Evolutionary conservation across 2,329 filamentous ascomycete genomes (phyloP).

Genomic region (Anthostomella pinea): DNA sequence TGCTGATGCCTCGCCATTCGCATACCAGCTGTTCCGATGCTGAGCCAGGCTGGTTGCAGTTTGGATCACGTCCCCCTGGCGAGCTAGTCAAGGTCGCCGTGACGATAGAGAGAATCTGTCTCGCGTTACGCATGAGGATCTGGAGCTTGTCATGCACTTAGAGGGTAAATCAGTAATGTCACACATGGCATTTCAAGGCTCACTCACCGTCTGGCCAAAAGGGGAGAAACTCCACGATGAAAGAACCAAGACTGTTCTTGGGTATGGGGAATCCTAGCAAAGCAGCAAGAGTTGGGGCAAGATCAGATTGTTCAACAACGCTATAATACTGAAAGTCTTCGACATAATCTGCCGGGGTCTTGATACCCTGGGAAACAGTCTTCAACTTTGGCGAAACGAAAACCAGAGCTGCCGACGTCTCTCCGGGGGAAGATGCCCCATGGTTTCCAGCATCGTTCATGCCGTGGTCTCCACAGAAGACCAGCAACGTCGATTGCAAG

Average conservation of each 20-base stretch:
- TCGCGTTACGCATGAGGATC: conserved; percentile 73
- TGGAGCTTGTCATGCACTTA: conserved; percentile 46
- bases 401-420: conserved; percentile 88
- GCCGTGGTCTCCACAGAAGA: conserved; percentile 93
- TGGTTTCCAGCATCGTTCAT: conserved; percentile 99
- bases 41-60: conserved; percentile 37
- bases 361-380: conserved; percentile 42
- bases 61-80: conserved; percentile 36
- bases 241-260: conserved; percentile 83
- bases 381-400: conserved; percentile 86
- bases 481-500: conserved; percentile 74
- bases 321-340: conserved; percentile 81
- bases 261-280: conserved; percentile 85
- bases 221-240: conserved; percentile 74
- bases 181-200: neutral
- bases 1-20: conserved; percentile 55
- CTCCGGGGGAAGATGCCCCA: conserved; percentile 87
- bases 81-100: conserved; percentile 64
- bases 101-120: conserved; percentile 76
- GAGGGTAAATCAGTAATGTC: conserved; percentile 14
- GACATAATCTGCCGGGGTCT: conserved; percentile 55
- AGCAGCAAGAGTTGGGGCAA: conserved; percentile 84
- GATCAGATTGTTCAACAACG: conserved; percentile 87
- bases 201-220: conserved; percentile 68
- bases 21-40: conserved; percentile 63